phyloP scores from a whole-genome alignment of 2,329 filamentous ascomycete genomes.

The Microdochium trichocladiopsis region DNA sequence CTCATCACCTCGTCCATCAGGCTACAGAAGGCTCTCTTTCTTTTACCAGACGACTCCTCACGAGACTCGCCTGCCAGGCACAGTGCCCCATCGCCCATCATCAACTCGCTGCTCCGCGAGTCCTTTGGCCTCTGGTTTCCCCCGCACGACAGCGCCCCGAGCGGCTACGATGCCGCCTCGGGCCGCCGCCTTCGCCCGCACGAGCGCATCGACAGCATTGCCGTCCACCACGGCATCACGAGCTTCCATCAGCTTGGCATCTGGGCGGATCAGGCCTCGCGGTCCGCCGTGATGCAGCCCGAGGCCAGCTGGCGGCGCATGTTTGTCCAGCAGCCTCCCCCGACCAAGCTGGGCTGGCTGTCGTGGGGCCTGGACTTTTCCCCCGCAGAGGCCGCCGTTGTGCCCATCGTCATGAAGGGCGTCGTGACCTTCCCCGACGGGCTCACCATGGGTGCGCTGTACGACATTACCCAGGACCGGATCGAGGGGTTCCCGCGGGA shows the following conservation, averaged over 20 bases:
- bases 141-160: neutral
- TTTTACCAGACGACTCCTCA: constrained; percentile 1
- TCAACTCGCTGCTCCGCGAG: constrained; percentile 3
- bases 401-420: neutral
- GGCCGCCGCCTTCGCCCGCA: neutral
- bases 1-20: neutral
- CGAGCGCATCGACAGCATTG: neutral
- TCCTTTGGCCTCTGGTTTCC: constrained; percentile 2
- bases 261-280: neutral
- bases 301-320: constrained; percentile 4
- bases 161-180: neutral
- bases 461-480: constrained; percentile 1
- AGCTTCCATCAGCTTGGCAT: neutral
- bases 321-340: constrained; percentile 4
- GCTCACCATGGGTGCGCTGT: constrained; percentile 2
- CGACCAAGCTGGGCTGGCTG: constrained; percentile 1
- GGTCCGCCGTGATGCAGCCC: neutral
- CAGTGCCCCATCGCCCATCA: neutral
- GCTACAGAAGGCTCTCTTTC: constrained; percentile 4
- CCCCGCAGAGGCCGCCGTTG: neutral
- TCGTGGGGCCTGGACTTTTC: constrained; percentile 1
- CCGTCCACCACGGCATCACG: neutral
- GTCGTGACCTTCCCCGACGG: neutral
- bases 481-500: neutral
- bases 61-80: neutral